Evolutionary conservation across 805 yeast species (phyloP), one percentile per base, ranked within the genome.

Genomic region (Teunomyces lycoperdinae): DNA sequence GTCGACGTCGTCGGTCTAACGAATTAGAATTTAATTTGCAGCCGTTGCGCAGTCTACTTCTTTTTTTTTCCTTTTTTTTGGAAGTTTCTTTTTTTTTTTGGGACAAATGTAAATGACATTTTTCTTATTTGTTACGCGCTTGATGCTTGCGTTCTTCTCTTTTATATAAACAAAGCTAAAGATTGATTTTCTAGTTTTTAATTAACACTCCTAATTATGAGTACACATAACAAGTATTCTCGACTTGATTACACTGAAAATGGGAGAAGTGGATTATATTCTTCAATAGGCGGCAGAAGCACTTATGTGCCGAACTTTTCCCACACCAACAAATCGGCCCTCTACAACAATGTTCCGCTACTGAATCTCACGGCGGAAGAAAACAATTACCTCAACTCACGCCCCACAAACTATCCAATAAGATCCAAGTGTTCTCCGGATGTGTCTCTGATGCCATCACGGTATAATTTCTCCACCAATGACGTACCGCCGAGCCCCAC

Each of bases 321-420:
- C 4, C 24, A 11, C 30, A 20, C 24, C 5, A 11, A 38, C 16
- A 38, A 38, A 9, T 38, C 41, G 16, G 16, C 41, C 14, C 27
- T 38, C 41, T 38, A 26, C 30, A 38, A 26, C 41, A 26, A 38
- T n/a, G 41, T 38, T 9, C 41, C 30, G 17, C 30, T 38, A 13
- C 41, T 20, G 29, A 38, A 38, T 14, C 41, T 38, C 20, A 38
- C 41, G n/a, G 30, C 41, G 17, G 41, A 38, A 38, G 41, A 38
- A 26, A 26, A 26, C 41, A 26, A 38, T 9, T 38, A 38, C 13
- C 41, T 38, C 30, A 38, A 38, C 10, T 38, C 41, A 38, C 41
- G 41, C 2, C 41, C 41, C 4, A 38, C 41, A 38, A 38, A 24
- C 41, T 38, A 38, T 29, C 41, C 24, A 16, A 13, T 26, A 10